Evolutionary conservation across 2,329 filamentous ascomycete genomes (phyloP).

Genomic region (Botryosphaeria dothidea): DNA sequence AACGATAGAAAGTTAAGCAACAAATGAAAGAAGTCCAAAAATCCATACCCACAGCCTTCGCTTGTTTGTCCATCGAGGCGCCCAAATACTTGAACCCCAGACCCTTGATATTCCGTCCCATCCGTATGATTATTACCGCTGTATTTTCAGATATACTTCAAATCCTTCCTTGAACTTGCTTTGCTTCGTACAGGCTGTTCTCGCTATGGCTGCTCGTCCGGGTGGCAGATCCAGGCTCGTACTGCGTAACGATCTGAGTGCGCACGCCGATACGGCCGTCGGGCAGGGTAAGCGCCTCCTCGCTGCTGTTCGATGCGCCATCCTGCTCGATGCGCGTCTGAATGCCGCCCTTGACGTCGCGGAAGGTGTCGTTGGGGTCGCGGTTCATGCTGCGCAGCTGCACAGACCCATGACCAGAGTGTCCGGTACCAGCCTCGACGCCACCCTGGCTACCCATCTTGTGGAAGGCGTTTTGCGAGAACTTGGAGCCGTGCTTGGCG

Average conservation of each 20-base stretch:
- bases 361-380: neutral
- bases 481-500: neutral
- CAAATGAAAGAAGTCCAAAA: neutral
- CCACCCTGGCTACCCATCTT: slow-evolving; percentile 1
- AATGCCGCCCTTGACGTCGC: neutral
- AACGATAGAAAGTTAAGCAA: neutral
- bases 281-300: slow-evolving; percentile 18
- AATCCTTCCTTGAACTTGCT: neutral
- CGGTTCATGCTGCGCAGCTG: slow-evolving; percentile 13
- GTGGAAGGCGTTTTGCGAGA: slow-evolving; percentile 5
- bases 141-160: neutral
- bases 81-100: neutral
- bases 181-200: slow-evolving; percentile 9
- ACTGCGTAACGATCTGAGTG: slow-evolving; percentile 19
- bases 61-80: neutral
- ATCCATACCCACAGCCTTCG: neutral
- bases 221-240: neutral
- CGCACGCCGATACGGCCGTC: slow-evolving; percentile 18
- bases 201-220: slow-evolving; percentile 9
- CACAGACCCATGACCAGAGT: neutral
- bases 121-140: neutral
- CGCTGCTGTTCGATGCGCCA: slow-evolving; percentile 14
- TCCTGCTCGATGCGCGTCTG: slow-evolving; percentile 19
- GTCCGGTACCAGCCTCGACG: neutral
- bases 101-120: neutral